Percentiles rank a stretch among this genome's conserved stretches.
These are phyloP conservation scores for Microcyclospora pomicola DNA, from an alignment of 2,329 filamentous ascomycete species.

Conservation along the genomic window DNA sequence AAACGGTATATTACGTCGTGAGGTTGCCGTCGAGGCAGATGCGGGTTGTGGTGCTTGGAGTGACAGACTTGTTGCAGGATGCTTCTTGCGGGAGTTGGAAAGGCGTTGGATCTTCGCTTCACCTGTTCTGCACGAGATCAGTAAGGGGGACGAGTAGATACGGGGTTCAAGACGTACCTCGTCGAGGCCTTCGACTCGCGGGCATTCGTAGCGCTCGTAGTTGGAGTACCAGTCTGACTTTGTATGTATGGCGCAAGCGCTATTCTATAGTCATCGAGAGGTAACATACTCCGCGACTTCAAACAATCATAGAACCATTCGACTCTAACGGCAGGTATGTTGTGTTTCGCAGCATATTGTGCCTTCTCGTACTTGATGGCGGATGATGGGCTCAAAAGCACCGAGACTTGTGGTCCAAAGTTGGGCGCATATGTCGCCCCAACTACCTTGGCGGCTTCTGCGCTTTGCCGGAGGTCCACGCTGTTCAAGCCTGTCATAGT, in stretches of 20 bases:
- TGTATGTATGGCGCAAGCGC: neutral
- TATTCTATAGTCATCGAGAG: neutral
- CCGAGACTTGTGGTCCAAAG: constrained; percentile 55
- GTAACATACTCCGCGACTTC: constrained; percentile 7
- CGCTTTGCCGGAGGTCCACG: constrained; percentile 73
- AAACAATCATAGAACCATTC: constrained; percentile 83
- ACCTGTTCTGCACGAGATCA: constrained; percentile 4
- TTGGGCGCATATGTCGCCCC: constrained; percentile 69
- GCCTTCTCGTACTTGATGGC: constrained; percentile 56
- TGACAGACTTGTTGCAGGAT: constrained; percentile 16
- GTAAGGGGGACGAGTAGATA: no score
- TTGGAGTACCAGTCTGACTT: neutral
- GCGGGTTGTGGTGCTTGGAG: constrained; percentile 9
- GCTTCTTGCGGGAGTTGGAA: constrained; percentile 18
- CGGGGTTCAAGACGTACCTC: no score
- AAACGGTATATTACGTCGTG: constrained; percentile 11
- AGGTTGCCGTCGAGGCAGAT: constrained; percentile 1
- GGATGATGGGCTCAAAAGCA: constrained; percentile 52
- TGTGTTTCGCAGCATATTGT: constrained; percentile 58
- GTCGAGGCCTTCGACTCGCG: no score
- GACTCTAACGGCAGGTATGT: constrained; percentile 64
- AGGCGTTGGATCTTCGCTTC: constrained; percentile 11
- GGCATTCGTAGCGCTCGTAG: neutral
- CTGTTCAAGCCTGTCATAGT: constrained; percentile 73
- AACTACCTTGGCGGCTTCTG: constrained; percentile 55